Evolutionary conservation across 768 basidiomycete genomes (phyloP), one percentile per base, ranked within the genome.

Genomic region (Boletus reticulatus): DNA sequence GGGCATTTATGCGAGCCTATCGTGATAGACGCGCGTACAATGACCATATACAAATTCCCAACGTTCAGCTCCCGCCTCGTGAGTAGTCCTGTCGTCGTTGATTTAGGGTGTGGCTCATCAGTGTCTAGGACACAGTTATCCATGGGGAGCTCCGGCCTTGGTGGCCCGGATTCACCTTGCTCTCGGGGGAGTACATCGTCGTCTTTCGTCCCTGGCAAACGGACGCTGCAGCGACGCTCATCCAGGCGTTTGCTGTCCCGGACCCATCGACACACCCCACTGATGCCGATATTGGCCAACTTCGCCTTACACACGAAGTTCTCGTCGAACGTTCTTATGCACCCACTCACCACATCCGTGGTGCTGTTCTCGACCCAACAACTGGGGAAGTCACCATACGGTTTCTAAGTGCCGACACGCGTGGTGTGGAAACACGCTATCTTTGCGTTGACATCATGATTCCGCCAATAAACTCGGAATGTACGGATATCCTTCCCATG

Each of bases 281-380:
- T 20, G 36, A 44, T 14, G 13, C 22, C 9, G 45, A 48, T 24
- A 34, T 7, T 22, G 29, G 20, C 20, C 56, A 46, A 36, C 58
- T 67, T 43, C 53, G 27, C 6, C 64, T 66, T n/a, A 55, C 65
- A 12, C 64, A 66, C 20, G 64, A 64, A 44, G 37, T 48, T 29
- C 54, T 65, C 8, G 41, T 42, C 22, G 43, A 55, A 19, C 32
- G 38, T 32, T 31, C 47, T 20, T 48, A 46, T 42, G 43, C 31
- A 4, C 64, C 64, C 12, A 37, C 52, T 4, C 55, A 56, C 17
- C 41, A 16, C 27, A 56, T 67, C 36, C 62, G 65, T 19, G 37
- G 37, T 42, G 48, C 58, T 24, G 32, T 58, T n/a, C 16, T 64
- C n/a, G 45, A 65, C 39, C 55, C 49, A 7, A 22, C 3, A 13